Evolutionary conservation across 2,329 filamentous ascomycete species (phyloP).

Genomic region (Fonsecaea pugnacius): DNA sequence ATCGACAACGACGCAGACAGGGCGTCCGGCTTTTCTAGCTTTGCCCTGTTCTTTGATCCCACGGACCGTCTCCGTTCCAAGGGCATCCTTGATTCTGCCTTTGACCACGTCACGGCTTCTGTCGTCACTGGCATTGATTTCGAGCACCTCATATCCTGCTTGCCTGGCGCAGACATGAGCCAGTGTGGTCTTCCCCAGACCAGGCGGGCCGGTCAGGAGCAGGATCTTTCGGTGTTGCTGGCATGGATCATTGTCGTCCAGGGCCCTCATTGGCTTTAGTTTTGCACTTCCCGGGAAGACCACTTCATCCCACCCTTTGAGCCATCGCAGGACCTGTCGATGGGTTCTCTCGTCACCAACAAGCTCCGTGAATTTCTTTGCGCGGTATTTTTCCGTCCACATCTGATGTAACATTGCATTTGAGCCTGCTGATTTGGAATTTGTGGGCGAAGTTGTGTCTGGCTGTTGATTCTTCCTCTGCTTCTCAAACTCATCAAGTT

Average conservation of each 20-base stretch:
- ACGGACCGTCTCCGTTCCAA: conserved; percentile 93
- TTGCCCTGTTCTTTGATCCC: conserved; percentile 56
- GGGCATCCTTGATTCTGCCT: conserved; percentile 84
- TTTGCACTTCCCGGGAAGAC: conserved; percentile 81
- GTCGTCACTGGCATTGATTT: conserved; percentile 98
- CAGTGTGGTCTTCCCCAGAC: conserved; percentile 91
- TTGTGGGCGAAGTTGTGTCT: conserved; percentile 38
- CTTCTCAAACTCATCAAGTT: conserved; percentile 39
- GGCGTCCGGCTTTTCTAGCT: conserved; percentile 74
- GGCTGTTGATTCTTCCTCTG: conserved; percentile 37
- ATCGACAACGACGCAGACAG: conserved; percentile 91
- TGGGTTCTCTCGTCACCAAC: conserved; percentile 95
- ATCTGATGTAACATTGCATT: conserved; percentile 52
- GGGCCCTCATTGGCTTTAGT: conserved; percentile 49
- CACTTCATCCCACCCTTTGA: conserved; percentile 90
- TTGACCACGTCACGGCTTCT: conserved; percentile 87
- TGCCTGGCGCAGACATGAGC: conserved; percentile 95
- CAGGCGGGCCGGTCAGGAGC: conserved; percentile 86
- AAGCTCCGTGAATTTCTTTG: conserved; percentile 86
- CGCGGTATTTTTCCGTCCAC: conserved; percentile 98
- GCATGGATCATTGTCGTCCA: conserved; percentile 57
- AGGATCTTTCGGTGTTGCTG: conserved; percentile 86
- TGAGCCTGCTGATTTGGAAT: conserved; percentile 39
- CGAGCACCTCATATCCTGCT: conserved; percentile 93
- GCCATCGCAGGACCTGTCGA: conserved; percentile 84